A percentile compares a stretch with the other conserved stretches of the same genome.
phyloP scores from a whole-genome alignment of 2,329 filamentous ascomycete species.

The Calonectria fujianensis region DNA sequence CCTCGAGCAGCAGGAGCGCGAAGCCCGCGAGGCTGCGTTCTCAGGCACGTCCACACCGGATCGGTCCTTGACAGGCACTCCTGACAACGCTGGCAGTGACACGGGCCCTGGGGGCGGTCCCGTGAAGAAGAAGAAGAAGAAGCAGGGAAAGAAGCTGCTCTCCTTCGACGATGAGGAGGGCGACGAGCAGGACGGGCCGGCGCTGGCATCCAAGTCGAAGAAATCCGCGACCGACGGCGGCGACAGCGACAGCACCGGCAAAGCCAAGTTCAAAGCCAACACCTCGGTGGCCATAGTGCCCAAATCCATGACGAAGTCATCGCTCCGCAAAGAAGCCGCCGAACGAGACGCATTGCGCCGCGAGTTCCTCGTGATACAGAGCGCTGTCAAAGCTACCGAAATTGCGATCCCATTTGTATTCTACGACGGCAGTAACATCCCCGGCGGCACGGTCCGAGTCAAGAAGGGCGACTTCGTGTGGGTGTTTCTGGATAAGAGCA shows the following conservation, averaged over 20 bases:
- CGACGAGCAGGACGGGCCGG: constrained; percentile 69
- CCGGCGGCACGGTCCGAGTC: constrained; percentile 87
- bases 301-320: constrained; percentile 81
- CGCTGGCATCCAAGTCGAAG: constrained; percentile 58
- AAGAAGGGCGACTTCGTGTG: constrained; percentile 96
- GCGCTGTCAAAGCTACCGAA: constrained; percentile 90
- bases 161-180: constrained; percentile 84
- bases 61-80: constrained; percentile 69
- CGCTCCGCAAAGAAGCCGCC: constrained; percentile 85
- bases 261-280: constrained; percentile 77
- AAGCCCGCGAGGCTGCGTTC: constrained; percentile 79
- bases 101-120: constrained; percentile 49
- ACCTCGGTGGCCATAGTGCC: constrained; percentile 78
- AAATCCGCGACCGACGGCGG: constrained; percentile 60
- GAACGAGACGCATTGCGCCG: constrained; percentile 85
- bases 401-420: constrained; percentile 96
- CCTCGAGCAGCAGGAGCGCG: constrained; percentile 91
- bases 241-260: constrained; percentile 51
- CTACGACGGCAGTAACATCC: constrained; percentile 94
- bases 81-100: constrained; percentile 64
- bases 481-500: constrained; percentile 93
- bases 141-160: constrained; percentile 68
- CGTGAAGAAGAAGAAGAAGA: constrained; percentile 66
- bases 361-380: constrained; percentile 89
- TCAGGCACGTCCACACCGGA: constrained; percentile 68